phyloP scores from a whole-genome alignment of 306 rosid species.

The Castanopsis chinensis region DNA sequence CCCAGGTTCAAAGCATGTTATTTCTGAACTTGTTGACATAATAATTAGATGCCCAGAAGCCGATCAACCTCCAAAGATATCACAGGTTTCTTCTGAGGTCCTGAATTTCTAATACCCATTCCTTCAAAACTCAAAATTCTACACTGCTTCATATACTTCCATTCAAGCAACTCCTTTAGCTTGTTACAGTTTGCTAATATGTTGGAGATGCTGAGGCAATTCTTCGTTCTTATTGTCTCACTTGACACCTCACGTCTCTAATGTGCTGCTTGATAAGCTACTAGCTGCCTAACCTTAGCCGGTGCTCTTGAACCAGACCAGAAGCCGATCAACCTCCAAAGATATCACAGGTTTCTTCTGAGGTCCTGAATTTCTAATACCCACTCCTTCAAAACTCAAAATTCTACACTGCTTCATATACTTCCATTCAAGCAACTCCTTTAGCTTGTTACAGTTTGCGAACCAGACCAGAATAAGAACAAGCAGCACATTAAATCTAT shows the following conservation, averaged over 20 bases:
- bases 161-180: not conserved
- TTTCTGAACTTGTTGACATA: not conserved
- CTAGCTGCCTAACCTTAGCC: no score
- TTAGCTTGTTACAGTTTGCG: no score
- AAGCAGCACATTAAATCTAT: no score
- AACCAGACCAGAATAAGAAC: no score
- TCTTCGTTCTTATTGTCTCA: slow-evolving; percentile 10
- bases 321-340: no score
- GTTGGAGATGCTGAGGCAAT: not conserved
- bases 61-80: not conserved
- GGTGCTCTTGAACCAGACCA: no score
- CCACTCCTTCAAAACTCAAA: no score
- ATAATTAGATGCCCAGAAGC: not conserved
- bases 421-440: no score
- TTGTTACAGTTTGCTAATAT: not conserved
- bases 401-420: no score
- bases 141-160: not conserved
- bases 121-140: not conserved
- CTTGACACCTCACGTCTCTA: not conserved
- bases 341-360: no score
- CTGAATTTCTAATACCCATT: not conserved
- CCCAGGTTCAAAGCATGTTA: not conserved
- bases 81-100: not conserved
- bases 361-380: no score
- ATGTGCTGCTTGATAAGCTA: not conserved